Conservation (phyloP, 192 early-diverging fungal species). For the Phycomyces nitens region DNA sequence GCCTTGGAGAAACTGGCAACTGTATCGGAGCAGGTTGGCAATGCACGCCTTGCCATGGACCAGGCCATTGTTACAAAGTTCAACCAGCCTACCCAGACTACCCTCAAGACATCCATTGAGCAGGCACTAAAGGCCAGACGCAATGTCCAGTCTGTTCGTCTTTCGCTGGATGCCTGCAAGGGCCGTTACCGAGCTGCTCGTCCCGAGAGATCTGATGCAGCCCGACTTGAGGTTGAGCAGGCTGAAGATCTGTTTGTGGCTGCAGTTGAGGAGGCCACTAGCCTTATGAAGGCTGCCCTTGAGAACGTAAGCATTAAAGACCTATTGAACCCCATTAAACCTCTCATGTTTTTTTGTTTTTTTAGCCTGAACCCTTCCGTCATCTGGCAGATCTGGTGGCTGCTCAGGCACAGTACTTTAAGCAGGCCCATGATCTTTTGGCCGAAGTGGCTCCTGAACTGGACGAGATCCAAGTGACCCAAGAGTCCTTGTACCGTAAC, state of each 20-base stretch:
- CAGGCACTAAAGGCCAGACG: constrained; percentile 83
- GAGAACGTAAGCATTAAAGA: constrained; percentile 56
- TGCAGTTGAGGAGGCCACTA: constrained; percentile 92
- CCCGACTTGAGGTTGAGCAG: constrained; percentile 79
- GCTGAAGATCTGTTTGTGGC: constrained; percentile 96
- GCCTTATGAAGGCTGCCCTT: constrained; percentile 88
- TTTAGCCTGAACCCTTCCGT: constrained; percentile 75
- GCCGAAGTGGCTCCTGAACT: constrained; percentile 84
- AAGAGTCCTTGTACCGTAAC: constrained; percentile 83
- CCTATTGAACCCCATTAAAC: not conserved
- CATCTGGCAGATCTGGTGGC: constrained; percentile 83
- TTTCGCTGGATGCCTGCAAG: constrained; percentile 87
- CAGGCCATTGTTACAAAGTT: constrained; percentile 68
- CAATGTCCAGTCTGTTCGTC: constrained; percentile 76
- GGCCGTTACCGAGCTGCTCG: constrained; percentile 67
- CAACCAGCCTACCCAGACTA: constrained; percentile 68
- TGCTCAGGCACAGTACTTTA: constrained; percentile 83
- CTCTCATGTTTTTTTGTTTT: constrained; percentile 13
- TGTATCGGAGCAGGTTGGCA: constrained; percentile 85
- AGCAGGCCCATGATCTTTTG: constrained; percentile 72
- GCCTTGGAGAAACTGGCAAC: constrained; percentile 83
- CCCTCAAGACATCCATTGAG: constrained; percentile 70
- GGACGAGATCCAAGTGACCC: constrained; percentile 92
- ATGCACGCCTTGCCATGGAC: constrained; percentile 74
- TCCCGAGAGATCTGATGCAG: constrained; percentile 69